Evolutionary conservation across 2,329 filamentous ascomycete species (phyloP), one percentile per base, ranked within the genome.

Genomic region (Venturia pyrina): DNA sequence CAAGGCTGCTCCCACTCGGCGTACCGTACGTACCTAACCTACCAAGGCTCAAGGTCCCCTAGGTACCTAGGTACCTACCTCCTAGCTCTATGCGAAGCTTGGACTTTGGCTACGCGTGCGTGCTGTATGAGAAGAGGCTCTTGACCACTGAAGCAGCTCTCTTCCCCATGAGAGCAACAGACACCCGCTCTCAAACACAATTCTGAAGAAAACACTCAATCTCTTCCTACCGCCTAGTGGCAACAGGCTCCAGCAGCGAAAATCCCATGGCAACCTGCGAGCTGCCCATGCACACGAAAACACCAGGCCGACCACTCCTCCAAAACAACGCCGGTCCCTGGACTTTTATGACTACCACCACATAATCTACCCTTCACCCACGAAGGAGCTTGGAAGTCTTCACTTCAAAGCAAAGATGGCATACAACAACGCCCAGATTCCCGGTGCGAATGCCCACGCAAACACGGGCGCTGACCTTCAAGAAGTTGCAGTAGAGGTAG

Each of bases 401-500:
- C 53, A 37, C 17, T 41, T 37, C n/a, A 59, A 46, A 66, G 72
- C 73, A 64, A 75, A 66, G 68, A 87, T 91, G 88, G 85, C 87
- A 66, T 89, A 89, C 68, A 82, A 77, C 71, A 75, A 80, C 67
- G 72, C 74, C 64, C 73, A 72, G 66, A 78, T 75, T 67, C 75
- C 75, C 68, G 80, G 76, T 65, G 73, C 73, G 65, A 74, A 67
- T 68, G 72, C 70, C 59, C 74, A 74, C 15, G 65, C 17, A 34
- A 44, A 41, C 19, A 43, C 32, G 8, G 65, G 61, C 8, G 15
- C 43, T 15, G 65, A 63, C 21, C 24, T 66, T 3, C 61, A 34
- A 50, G 65, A 66, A 41, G 64, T 63, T 32, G 41, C 43, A 10
- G 61, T 60, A 17, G 65, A 66, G 64, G 64, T 62, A 21, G 15